Evolutionary conservation across 2,329 filamentous ascomycete species (phyloP).

Genomic region (Ophiostoma sp.): DNA sequence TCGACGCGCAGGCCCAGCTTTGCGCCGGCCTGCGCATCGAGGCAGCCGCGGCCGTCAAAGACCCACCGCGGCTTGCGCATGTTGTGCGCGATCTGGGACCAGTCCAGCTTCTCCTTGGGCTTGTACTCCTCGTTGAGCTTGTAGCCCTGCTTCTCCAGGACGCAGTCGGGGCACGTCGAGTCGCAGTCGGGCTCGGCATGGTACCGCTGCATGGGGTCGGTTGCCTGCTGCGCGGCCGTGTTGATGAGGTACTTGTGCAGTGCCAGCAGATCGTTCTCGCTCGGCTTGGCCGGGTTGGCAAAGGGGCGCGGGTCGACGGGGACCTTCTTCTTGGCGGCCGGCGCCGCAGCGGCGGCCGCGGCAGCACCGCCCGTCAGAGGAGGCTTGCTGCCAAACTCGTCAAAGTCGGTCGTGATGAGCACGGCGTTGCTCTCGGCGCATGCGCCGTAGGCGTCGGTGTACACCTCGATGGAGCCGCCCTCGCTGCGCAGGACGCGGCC

Average conservation of each 20-base stretch:
- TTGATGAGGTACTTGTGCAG: conserved; percentile 45
- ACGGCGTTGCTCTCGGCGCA: conserved; percentile 46
- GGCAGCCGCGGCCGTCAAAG: conserved; percentile 52
- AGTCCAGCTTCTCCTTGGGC: conserved; percentile 46
- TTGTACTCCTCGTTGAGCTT: conserved; percentile 37
- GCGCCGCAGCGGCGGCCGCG: conserved; percentile 27
- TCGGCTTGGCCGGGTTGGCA: conserved; percentile 31
- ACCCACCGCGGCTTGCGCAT: conserved; percentile 52
- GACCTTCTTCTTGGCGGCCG: conserved; percentile 29
- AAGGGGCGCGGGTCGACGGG: conserved; percentile 46
- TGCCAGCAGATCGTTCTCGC: conserved; percentile 43
- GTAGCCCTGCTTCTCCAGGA: conserved; percentile 28
- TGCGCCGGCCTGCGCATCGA: conserved; percentile 44
- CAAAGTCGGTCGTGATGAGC: conserved; percentile 52
- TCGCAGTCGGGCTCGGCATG: conserved; percentile 42
- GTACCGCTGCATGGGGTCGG: conserved; percentile 45
- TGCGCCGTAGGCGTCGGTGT: conserved; percentile 45
- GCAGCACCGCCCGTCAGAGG: conserved; percentile 25
- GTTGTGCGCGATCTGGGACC: conserved; percentile 44
- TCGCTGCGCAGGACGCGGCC: conserved; percentile 33
- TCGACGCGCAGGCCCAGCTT: conserved; percentile 49
- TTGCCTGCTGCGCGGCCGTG: conserved; percentile 28
- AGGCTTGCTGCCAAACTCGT: conserved; percentile 45
- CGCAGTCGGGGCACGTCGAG: conserved; percentile 47
- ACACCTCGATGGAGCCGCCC: conserved; percentile 43